These are phyloP conservation scores for Trichoderma gracile DNA, from an alignment of 2,329 filamentous ascomycete genomes.

Conservation along the genomic window DNA sequence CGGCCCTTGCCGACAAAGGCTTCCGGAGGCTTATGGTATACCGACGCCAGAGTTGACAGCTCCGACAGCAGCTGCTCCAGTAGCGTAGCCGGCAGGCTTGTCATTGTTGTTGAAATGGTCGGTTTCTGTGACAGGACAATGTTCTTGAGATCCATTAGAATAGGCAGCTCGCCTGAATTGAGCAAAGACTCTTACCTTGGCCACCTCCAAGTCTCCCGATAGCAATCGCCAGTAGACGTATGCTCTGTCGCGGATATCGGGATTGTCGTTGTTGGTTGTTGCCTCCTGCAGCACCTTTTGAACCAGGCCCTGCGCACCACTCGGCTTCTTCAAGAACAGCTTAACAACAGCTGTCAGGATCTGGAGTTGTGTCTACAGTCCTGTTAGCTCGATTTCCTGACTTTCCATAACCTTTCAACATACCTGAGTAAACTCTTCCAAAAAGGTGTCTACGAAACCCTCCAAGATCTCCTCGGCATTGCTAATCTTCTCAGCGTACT, in stretches of 20 bases:
- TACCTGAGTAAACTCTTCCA: conserved; percentile 94
- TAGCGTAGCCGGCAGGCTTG: conserved; percentile 77
- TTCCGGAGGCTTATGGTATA: conserved; percentile 97
- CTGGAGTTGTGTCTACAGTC: conserved; percentile 82
- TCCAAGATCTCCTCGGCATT: conserved; percentile 94
- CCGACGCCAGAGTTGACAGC: conserved; percentile 90
- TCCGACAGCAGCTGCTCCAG: conserved; percentile 89
- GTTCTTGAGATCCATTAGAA: conserved; percentile 47
- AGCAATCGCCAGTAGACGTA: conserved; percentile 98
- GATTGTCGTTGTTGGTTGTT: conserved; percentile 94
- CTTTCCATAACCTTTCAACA: conserved; percentile 31
- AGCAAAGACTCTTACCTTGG: conserved; percentile 64
- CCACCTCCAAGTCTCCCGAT: conserved; percentile 85
- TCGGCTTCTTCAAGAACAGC: conserved; percentile 93
- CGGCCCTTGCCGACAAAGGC: conserved; percentile 96
- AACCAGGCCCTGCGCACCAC: conserved; percentile 85
- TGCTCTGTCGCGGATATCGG: conserved; percentile 92
- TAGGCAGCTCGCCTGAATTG: background rate
- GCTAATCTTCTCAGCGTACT: conserved; percentile 98
- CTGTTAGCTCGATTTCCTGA: conserved; percentile 11
- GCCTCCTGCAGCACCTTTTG: conserved; percentile 92
- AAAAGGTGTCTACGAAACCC: conserved; percentile 90
- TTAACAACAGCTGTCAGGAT: conserved; percentile 97
- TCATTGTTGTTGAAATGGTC: conserved; percentile 91
- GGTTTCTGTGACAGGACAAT: conserved; percentile 94